Evolutionary conservation across 1,139 yeast genomes (phyloP).

Genomic region (Geotrichum cucujoidarum): DNA sequence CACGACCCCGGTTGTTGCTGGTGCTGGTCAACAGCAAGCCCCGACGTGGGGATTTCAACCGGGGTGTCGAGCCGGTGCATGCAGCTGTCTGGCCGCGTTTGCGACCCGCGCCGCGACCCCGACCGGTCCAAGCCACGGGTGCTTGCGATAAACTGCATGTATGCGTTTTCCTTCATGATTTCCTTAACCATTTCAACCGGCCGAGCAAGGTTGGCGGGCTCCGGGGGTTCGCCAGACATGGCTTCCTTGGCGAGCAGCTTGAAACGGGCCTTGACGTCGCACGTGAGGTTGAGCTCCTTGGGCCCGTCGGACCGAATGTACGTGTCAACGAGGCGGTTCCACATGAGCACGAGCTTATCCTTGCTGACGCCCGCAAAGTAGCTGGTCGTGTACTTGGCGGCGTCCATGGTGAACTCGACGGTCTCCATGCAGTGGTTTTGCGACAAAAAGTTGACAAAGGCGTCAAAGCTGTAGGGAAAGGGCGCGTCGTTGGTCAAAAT

Average conservation of each 20-base stretch:
- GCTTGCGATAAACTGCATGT: conserved; percentile 25
- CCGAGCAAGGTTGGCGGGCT: conserved; percentile 28
- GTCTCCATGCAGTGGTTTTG: conserved; percentile 36
- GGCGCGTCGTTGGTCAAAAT: conserved; percentile 28
- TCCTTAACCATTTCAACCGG: conserved; percentile 32
- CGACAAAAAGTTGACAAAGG: conserved; percentile 32
- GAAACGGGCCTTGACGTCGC: conserved; percentile 28
- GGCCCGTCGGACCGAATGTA: conserved; percentile 32
- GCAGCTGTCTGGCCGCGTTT: not conserved
- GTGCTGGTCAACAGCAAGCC: not conserved
- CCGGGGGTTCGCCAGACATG: conserved; percentile 13
- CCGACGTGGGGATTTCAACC: not conserved
- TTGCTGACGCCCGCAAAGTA: conserved; percentile 10
- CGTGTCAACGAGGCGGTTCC: conserved; percentile 33
- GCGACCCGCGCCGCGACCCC: not conserved
- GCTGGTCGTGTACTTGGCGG: conserved; percentile 25
- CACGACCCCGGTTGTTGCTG: not conserved
- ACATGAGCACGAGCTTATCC: conserved; percentile 20
- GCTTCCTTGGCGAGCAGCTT: conserved; percentile 7
- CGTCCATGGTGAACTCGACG: conserved; percentile 36
- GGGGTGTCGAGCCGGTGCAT: not conserved
- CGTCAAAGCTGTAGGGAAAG: conserved; percentile 31
- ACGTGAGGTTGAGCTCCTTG: conserved; percentile 35
- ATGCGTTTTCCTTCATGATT: conserved; percentile 34
- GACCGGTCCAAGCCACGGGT: not conserved